Conservation (phyloP, 164 flowering plant genomes). For the Kingdonia uniflora region DNA sequence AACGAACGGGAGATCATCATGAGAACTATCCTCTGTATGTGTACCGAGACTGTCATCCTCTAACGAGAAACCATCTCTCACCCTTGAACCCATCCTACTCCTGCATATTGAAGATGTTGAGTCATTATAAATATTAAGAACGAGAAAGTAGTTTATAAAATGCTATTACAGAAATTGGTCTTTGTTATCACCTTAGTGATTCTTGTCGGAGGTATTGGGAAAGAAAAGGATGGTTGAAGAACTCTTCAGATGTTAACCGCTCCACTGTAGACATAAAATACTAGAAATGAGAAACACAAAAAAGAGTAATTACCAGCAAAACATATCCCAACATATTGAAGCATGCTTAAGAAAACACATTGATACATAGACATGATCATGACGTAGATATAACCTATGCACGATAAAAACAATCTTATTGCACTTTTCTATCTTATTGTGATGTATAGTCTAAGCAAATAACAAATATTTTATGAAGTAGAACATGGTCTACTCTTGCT, state of each 20-base stretch:
- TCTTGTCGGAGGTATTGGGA: slow-evolving; percentile 28
- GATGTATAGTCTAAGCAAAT: too few species aligned
- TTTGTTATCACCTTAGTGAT: slow-evolving; percentile 31
- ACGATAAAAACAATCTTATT: too few species aligned
- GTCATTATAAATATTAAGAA: background rate
- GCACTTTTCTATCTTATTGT: too few species aligned
- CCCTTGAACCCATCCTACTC: slow-evolving; percentile 21
- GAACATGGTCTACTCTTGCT: too few species aligned
- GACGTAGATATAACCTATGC: too few species aligned
- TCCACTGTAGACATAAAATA: slow-evolving; percentile 49
- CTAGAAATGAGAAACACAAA: slow-evolving; percentile 5
- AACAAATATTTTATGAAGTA: too few species aligned
- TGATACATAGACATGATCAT: too few species aligned
- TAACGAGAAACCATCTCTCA: slow-evolving; percentile 27
- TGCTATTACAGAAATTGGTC: background rate
- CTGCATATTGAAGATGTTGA: slow-evolving; percentile 21
- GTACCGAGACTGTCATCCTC: slow-evolving; percentile 28
- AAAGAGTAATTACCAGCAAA: background rate
- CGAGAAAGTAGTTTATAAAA: background rate
- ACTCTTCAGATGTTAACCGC: slow-evolving; percentile 91
- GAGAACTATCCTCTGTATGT: slow-evolving; percentile 46
- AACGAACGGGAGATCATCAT: slow-evolving; percentile 74
- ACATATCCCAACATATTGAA: too few species aligned
- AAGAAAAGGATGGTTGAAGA: slow-evolving; percentile 84
- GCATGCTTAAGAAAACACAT: too few species aligned